phyloP scores from a whole-genome alignment of 192 early-diverging fungal genomes.

The Coemansia furcata region DNA sequence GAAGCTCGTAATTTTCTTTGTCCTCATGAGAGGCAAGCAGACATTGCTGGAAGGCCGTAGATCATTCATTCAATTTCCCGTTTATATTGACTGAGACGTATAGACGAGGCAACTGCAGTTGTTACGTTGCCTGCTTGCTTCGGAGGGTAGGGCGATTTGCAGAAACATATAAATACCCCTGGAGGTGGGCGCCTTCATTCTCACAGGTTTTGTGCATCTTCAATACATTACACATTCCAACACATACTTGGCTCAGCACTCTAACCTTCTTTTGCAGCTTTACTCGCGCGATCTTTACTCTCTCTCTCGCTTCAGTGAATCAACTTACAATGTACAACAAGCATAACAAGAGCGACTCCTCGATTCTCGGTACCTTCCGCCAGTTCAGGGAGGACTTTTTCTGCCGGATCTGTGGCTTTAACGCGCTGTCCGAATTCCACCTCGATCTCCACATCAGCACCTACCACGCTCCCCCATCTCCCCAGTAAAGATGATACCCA shows the following conservation, averaged over 20 bases:
- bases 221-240: neutral
- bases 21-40: neutral
- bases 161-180: slow-evolving; percentile 5
- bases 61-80: slow-evolving; percentile 1
- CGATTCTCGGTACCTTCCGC: slow-evolving; percentile 11
- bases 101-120: neutral
- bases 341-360: slow-evolving; percentile 8
- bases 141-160: neutral
- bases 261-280: neutral
- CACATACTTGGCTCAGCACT: neutral
- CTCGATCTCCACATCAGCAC: slow-evolving; percentile 35
- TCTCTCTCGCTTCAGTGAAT: neutral
- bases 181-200: neutral
- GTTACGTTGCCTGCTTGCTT: neutral
- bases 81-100: neutral
- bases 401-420: slow-evolving; percentile 50
- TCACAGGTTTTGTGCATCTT: neutral
- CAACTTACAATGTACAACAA: slow-evolving; percentile 28
- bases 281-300: neutral
- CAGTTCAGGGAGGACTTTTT: slow-evolving; percentile 44
- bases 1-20: neutral
- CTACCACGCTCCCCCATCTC: neutral
- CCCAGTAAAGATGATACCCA: neutral
- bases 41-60: neutral
- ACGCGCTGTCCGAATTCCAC: slow-evolving; percentile 43